Base-by-base conservation (phyloP, 768 basidiomycete species). In the Kwoniella bestiolae region DNA sequence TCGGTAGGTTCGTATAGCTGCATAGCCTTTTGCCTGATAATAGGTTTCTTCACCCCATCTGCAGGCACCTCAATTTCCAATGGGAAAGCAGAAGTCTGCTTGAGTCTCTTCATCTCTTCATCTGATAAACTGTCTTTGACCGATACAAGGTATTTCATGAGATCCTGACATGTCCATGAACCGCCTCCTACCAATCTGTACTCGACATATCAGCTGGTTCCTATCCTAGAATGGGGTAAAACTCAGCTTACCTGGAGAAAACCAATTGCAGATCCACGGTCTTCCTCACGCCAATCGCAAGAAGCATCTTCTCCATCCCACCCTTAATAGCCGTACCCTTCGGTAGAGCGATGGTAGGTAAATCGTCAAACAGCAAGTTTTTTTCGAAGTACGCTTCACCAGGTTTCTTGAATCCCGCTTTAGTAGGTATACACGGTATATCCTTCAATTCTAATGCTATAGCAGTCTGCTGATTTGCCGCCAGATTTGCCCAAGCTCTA, bases 251-350 rank as follows among this genome's bases (percentile, higher is more conserved):
- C 89, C 94, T 85, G 59, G 90, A 87, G 76, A 99, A 99, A n/a
- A 99, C 86, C 2, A 96, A 83, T 78, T 97, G 94, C 1, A 97
- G 84, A 65, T 97, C 91, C 6, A 97, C 92, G 68, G 94, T 93
- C 76, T 88, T 91, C 18, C 92, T 86, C 11, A 97, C 91, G 11
- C 93, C 95, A 0, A 97, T 82, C 1, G 85, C 86, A 29, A 86
- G 83, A 5, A 83, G 66, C 64, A 83, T 79, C 68, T 86, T 89
- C 76, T 94, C 92, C 69, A 92, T 76, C 4, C 83, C 80, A 0
- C 88, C 89, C 76, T 90, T 92, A 69, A 94, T 83, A 0, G 78
- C 58, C 1, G 82, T 72, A 2, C 86, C 87, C 5, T 89, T 90
- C 1, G 91, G 86, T 49, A 96, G 82, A 1, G 83, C 85, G 5